phyloP scores from a whole-genome alignment of 441 rosid species.

The Arabidopsis hybrid region DNA sequence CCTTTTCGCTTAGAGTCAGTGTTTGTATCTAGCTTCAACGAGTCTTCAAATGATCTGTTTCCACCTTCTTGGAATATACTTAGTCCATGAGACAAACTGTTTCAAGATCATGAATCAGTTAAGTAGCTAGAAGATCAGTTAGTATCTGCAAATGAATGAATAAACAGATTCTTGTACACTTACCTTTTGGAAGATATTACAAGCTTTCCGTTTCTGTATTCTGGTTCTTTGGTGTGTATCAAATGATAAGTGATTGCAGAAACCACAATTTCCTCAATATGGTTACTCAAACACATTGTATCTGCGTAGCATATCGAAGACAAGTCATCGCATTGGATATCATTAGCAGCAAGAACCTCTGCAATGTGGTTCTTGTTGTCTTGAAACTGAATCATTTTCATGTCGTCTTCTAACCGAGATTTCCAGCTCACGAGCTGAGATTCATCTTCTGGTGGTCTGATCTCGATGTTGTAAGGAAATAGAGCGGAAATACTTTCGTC shows the following conservation, averaged over 20 bases:
- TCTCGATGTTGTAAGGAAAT: conserved; percentile 86
- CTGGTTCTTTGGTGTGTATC: conserved; percentile 78
- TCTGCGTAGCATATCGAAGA: conserved; percentile 82
- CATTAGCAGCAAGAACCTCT: conserved; percentile 91
- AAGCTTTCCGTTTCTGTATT: conserved; percentile 94
- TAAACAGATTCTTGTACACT: conserved; percentile 18
- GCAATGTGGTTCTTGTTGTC: conserved; percentile 96
- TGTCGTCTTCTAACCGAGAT: conserved; percentile 84
- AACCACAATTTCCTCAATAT: conserved; percentile 86
- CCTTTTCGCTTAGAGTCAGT: conserved; percentile 64
- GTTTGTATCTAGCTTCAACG: conserved; percentile 70
- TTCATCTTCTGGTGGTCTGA: conserved; percentile 89
- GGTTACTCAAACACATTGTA: conserved; percentile 70
- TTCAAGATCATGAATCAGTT: conserved; percentile 27
- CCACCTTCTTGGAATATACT: conserved; percentile 80
- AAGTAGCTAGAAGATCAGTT: conserved; percentile 2
- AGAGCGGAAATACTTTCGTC: conserved; percentile 64
- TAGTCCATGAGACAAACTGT: conserved; percentile 93
- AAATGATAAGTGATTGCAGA: conserved; percentile 91
- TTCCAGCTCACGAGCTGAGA: conserved; percentile 78
- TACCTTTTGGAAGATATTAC: conserved; percentile 82
- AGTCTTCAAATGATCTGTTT: conserved; percentile 57
- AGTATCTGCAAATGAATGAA: not conserved
- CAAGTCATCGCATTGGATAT: conserved; percentile 85
- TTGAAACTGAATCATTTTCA: conserved; percentile 81